Percentiles rank a stretch among this genome's conserved stretches.
Evolutionary conservation across 805 yeast genomes (phyloP).

Genomic region (Ogataea nonfermentans): DNA sequence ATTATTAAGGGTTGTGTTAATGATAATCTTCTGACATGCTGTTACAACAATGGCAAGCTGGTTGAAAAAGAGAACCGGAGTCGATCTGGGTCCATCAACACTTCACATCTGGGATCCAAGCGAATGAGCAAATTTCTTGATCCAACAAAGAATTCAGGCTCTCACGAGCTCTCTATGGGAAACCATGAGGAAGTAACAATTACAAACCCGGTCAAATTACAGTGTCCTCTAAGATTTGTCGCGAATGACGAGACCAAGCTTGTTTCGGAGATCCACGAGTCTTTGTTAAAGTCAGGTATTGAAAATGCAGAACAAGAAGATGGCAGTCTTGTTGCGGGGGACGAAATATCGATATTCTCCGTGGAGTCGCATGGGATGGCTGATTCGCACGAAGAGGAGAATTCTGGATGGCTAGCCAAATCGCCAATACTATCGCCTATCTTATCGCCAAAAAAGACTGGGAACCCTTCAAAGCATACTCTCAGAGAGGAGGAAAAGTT

Average conservation of each 20-base stretch:
- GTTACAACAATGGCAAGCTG: conserved; percentile 39
- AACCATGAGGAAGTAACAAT: conserved; percentile 29
- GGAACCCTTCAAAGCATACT: conserved; percentile 12
- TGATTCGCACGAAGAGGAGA: conserved; percentile 15
- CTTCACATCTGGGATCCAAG: conserved; percentile 10
- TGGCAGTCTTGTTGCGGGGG: conserved; percentile 15
- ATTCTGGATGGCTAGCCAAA: conserved; percentile 23
- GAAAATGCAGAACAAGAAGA: conserved; percentile 27
- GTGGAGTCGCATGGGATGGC: conserved; percentile 24
- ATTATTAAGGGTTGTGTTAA: conserved; percentile 52
- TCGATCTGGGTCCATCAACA: conserved; percentile 21
- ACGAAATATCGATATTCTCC: conserved; percentile 29
- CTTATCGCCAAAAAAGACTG: conserved; percentile 18
- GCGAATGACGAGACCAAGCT: conserved; percentile 33
- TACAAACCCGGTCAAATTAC: conserved; percentile 38
- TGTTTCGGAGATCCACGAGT: conserved; percentile 26
- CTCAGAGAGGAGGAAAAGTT: conserved; percentile 19
- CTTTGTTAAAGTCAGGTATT: conserved; percentile 23
- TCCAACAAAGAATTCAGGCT: conserved; percentile 5
- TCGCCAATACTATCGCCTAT: conserved; percentile 23
- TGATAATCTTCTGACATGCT: conserved; percentile 60
- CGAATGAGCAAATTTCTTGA: conserved; percentile 26
- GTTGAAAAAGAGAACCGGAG: conserved; percentile 12
- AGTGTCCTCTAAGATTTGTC: conserved; percentile 34
- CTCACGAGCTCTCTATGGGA: background rate